A percentile compares a stretch with the other conserved stretches of the same genome.
Evolutionary conservation across 129 eudicot genomes (phyloP).

Genomic region (Pulicaria dysenterica): DNA sequence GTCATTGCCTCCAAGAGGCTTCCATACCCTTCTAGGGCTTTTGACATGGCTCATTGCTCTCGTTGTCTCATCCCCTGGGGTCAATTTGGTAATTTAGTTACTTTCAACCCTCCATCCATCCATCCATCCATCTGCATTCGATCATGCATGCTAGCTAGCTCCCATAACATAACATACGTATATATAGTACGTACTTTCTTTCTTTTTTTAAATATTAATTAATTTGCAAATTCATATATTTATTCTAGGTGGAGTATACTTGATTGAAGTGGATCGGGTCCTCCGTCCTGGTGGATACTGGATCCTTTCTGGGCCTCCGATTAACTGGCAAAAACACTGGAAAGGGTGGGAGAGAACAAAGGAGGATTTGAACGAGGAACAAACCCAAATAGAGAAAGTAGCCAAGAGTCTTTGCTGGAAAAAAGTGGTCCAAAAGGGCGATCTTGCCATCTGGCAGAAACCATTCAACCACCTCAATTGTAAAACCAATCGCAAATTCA

Average conservation of each 20-base stretch:
- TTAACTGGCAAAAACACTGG: constrained; percentile 68
- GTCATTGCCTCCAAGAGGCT: constrained; percentile 86
- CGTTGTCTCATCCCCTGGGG: constrained; percentile 99
- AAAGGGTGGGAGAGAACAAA: constrained; percentile 85
- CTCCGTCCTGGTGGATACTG: constrained; percentile 95
- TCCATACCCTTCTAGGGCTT: constrained; percentile 90
- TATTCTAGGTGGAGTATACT: constrained; percentile 72
- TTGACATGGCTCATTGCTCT: constrained; percentile 98
- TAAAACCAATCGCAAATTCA: constrained; percentile 43
- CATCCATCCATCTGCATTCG: too few species aligned
- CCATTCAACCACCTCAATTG: constrained; percentile 73
- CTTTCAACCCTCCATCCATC: too few species aligned
- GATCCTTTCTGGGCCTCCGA: constrained; percentile 97
- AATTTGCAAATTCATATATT: too few species aligned
- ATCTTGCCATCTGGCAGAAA: constrained; percentile 91
- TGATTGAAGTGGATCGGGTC: constrained; percentile 87
- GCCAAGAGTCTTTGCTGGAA: constrained; percentile 94
- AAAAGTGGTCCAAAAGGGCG: constrained; percentile 66
- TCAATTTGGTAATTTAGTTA: constrained; percentile 69
- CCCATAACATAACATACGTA: too few species aligned
- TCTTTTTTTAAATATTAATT: neutral
- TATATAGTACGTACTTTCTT: too few species aligned
- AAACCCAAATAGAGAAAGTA: constrained; percentile 69
- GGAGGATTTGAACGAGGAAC: constrained; percentile 80
- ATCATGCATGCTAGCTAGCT: too few species aligned